Base-by-base conservation (phyloP, 805 yeast species). In the Isabelozyma gotoi region DNA sequence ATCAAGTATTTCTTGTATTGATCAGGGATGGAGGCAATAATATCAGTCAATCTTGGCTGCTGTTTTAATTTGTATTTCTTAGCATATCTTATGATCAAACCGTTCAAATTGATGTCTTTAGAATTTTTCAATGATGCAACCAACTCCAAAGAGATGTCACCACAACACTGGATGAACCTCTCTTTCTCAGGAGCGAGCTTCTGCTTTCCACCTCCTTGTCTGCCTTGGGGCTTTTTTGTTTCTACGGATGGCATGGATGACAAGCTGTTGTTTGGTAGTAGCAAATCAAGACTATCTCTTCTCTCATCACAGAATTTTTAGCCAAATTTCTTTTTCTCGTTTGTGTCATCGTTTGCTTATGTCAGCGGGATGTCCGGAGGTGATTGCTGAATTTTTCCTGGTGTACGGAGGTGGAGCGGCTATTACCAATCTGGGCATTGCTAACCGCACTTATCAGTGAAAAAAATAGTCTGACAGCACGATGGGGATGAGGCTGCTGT, bases 31-130 rank as follows among this genome's bases (percentile, higher is more conserved):
- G 98, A 87, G 31, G 89, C 80, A 24, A 94, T 92, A 56, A 94
- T 90, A 66, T 94, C 99, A 1, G 98, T 92, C 40, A 94, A 74
- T 55, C 98, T 75, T 14, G 99, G 99, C 61, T 91, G 98, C 55
- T 85, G 86, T 56, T 88, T 86, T 47, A 94, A 76, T 68, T 88
- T 89, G 73, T 94, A 88, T 67, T 90, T 89, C 62, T 94, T 91
- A 32, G 98, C 88, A 53, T 79, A 80, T 54, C 90, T 75, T 19
- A 85, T 86, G 51, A 94, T 87, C 44, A 94, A 71, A 1, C 97
- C 98, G 66, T 94, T 94, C 55, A 94, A 69, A 61, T 94, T 94
- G 54, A 92, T 82, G 55, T 88, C 95, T 54, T 79, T 85, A 32
- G 86, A 79, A 17, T 80, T 76, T 43, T 86, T 81, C 19, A 89